These are phyloP conservation scores for Periglandula ipomoeae DNA, from an alignment of 2,329 filamentous ascomycete genomes.

Conservation along the genomic window DNA sequence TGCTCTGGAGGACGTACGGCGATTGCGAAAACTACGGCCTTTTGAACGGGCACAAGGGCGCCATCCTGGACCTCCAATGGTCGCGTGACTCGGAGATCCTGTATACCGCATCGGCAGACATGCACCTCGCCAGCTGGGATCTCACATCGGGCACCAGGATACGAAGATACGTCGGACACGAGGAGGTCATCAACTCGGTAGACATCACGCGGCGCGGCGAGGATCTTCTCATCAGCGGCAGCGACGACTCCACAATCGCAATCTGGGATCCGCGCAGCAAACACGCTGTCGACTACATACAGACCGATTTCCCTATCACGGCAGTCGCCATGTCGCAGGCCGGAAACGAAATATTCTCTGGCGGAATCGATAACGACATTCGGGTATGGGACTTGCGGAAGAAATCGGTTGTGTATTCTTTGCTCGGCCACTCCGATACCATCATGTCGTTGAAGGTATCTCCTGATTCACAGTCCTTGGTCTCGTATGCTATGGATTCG, in stretches of 20 bases:
- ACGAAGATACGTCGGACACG: slow-evolving; percentile 84
- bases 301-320: slow-evolving; percentile 87
- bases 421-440: slow-evolving; percentile 86
- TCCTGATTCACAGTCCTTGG: slow-evolving; percentile 79
- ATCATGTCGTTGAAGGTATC: slow-evolving; percentile 86
- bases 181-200: slow-evolving; percentile 89
- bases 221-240: slow-evolving; percentile 81
- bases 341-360: slow-evolving; percentile 89
- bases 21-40: slow-evolving; percentile 91
- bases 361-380: slow-evolving; percentile 94
- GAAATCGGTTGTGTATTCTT: slow-evolving; percentile 76
- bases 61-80: slow-evolving; percentile 89
- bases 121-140: slow-evolving; percentile 91
- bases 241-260: slow-evolving; percentile 87
- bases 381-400: slow-evolving; percentile 96
- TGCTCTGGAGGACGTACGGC: slow-evolving; percentile 89
- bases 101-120: slow-evolving; percentile 90
- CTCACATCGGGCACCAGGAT: slow-evolving; percentile 85
- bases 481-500: slow-evolving; percentile 90
- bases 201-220: slow-evolving; percentile 85
- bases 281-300: slow-evolving; percentile 75
- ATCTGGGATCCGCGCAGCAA: slow-evolving; percentile 95
- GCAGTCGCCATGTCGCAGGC: slow-evolving; percentile 86
- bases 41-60: slow-evolving; percentile 81
- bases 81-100: slow-evolving; percentile 86